Percentiles rank a stretch among this genome's conserved stretches.
These are phyloP conservation scores for Solanum piurae DNA, from an alignment of 257 asterid genomes.

Conservation along the genomic window DNA sequence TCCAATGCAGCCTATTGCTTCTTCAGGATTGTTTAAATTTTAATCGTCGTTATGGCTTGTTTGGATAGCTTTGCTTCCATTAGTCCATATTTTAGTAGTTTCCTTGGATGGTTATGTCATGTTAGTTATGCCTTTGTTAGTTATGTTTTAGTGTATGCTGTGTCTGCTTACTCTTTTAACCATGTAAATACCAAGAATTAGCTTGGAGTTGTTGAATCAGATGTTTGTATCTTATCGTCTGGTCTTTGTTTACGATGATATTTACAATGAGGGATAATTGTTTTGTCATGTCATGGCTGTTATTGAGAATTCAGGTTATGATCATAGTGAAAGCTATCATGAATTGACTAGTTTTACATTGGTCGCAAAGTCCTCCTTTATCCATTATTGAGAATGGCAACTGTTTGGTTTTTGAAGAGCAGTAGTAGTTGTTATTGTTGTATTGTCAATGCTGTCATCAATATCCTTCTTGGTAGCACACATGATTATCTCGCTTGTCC, in stretches of 20 bases:
- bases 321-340: background rate
- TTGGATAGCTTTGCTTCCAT: background rate
- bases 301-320: background rate
- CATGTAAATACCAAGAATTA: background rate
- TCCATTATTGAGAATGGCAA: background rate
- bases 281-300: background rate
- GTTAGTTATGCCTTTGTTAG: background rate
- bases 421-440: background rate
- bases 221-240: background rate
- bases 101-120: background rate
- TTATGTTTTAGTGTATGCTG: background rate
- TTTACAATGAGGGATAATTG: background rate
- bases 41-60: constrained; percentile 2
- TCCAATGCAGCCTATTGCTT: constrained; percentile 36
- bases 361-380: background rate
- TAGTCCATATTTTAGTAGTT: background rate
- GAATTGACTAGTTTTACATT: background rate
- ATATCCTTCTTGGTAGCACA: background rate
- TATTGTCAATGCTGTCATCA: background rate
- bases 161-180: background rate
- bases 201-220: background rate
- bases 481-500: background rate
- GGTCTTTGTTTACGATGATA: background rate
- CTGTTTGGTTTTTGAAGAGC: background rate
- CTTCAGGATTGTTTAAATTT: constrained; percentile 23